Evolutionary conservation across 2,329 filamentous ascomycete species (phyloP), one percentile per base, ranked within the genome.

Genomic region (Talaromyces sp.): DNA sequence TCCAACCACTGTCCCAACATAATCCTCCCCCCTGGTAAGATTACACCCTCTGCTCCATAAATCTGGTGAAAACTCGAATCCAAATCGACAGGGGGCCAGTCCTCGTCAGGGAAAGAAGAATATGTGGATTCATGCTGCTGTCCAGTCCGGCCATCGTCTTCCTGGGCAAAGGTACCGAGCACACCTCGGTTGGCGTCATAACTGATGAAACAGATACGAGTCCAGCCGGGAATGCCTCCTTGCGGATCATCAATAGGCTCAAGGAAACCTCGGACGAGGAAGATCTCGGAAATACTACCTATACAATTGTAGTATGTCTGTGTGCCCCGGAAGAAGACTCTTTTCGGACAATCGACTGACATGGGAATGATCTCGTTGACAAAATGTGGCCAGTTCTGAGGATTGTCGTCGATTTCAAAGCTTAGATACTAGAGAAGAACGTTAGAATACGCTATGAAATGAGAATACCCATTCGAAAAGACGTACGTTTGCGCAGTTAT

Each of bases 1-100:
- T 75, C 68, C 14, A 70, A 27, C 82, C 82, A 87, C 30, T 78
- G 72, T 10, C 81, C 82, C 57, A 83, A 57, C 68, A 83, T 80
- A 44, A 82, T 75, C 30, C 75, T 74, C 1, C 76, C 76, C 4
- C 81, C 79, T 2, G 81, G 81, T 4, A 82, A 63, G 12, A 83
- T 70, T 27, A 78, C 69, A 0, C 78, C 81, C 67, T 83, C 80
- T 61, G 82, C 83, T 4, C 71, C 77, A 68, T 77, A 79, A 1
- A 76, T 69, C 64, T 74, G 75, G 18, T 68, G 61, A 52, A 74
- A 73, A 57, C 73, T 65, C 0, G 50, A 52, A 28, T 64, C 57
- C 28, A 68, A 55, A 36, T 65, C 58, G 18, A 34, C 27, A 5
- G 67, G 63, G 9, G 54, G 59, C 66, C 65, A 69, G 8, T 56